Evolutionary conservation across 2,329 filamentous ascomycete species (phyloP).

Genomic region (Aspergillus sp.): DNA sequence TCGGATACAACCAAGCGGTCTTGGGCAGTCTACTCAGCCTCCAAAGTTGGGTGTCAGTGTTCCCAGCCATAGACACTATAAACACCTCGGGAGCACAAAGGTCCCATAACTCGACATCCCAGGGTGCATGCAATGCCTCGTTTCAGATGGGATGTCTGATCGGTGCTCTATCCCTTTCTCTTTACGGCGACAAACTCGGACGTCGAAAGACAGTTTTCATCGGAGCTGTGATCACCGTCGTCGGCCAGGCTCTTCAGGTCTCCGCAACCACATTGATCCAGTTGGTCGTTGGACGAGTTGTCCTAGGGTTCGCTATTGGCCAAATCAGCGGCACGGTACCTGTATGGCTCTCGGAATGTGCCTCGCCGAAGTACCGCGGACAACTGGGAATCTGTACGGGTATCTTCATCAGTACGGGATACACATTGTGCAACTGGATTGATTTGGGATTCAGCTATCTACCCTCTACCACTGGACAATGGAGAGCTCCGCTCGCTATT

Average conservation of each 20-base stretch:
- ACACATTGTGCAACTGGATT: constrained; percentile 48
- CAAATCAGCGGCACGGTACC: constrained; percentile 46
- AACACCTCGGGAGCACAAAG: constrained; percentile 45
- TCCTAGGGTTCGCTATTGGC: constrained; percentile 48
- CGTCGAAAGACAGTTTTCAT: constrained; percentile 48
- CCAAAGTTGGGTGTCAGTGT: constrained; percentile 40
- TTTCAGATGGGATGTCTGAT: constrained; percentile 52
- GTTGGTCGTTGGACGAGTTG: constrained; percentile 48
- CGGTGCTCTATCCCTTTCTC: constrained; percentile 49
- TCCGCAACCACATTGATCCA: constrained; percentile 49
- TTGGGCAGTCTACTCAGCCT: constrained; percentile 26
- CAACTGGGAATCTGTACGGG: constrained; percentile 27
- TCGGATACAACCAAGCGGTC: constrained; percentile 56
- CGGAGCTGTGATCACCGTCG: constrained; percentile 42
- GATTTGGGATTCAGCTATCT: constrained; percentile 40
- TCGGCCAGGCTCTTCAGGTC: constrained; percentile 49
- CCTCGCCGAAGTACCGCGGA: constrained; percentile 19
- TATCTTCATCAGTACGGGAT: constrained; percentile 47
- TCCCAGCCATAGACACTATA: constrained; percentile 53
- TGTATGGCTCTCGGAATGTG: constrained; percentile 41
- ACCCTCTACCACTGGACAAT: constrained; percentile 25
- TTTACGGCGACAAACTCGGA: constrained; percentile 49
- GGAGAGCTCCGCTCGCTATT: constrained; percentile 41
- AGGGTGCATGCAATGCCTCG: constrained; percentile 25
- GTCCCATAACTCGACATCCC: constrained; percentile 46